Base-by-base conservation (phyloP, 2,329 filamentous ascomycete species). In the Pseudogymnoascus sp. region DNA sequence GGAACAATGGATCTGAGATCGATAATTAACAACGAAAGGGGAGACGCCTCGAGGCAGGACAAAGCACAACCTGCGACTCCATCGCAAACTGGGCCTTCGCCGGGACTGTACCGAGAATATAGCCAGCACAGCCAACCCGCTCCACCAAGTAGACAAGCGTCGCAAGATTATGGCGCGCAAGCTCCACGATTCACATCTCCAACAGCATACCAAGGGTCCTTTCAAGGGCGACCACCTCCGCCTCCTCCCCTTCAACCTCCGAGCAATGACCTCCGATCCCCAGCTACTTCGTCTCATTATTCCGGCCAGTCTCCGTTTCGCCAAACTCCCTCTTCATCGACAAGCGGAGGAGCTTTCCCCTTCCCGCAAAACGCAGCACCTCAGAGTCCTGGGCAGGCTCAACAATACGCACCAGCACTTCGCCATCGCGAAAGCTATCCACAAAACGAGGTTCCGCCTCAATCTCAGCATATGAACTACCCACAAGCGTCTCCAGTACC, bases 1-100 rank as follows among this genome's bases (percentile, higher is more conserved):
- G 48, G 29, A 55, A 55, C 70, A 69, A 81, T 81, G 79, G 79
- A 81, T 73, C 75, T 81, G 70, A 76, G 78, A 71, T 79, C 77
- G 62, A 81, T 81, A 68, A 79, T 81, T 74, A 81, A 81, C 70
- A 76, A 63, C 27, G 71, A 73, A 65, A 69, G 68, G 63, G 71
- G 68, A 13, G 70, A 71, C 61, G 63, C 61, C 61, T 66, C 66
- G 41, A 64, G 41, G 68, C 51, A 62, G 17, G 60, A 70, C 63
- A 68, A 66, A 64, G 64, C 68, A 59, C 63, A 69, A n/a, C 71
- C 72, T 36, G 68, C 70, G 17, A 72, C 71, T 62, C 71, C 71
- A 42, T 65, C 68, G 2, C 71, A 72, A 61, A 63, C 68, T 15
- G 60, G 36, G 38, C 68, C 66, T 63, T 65, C 67, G n/a, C 66